Conservation (phyloP, 805 yeast genomes). For the Candida tibetensis region DNA sequence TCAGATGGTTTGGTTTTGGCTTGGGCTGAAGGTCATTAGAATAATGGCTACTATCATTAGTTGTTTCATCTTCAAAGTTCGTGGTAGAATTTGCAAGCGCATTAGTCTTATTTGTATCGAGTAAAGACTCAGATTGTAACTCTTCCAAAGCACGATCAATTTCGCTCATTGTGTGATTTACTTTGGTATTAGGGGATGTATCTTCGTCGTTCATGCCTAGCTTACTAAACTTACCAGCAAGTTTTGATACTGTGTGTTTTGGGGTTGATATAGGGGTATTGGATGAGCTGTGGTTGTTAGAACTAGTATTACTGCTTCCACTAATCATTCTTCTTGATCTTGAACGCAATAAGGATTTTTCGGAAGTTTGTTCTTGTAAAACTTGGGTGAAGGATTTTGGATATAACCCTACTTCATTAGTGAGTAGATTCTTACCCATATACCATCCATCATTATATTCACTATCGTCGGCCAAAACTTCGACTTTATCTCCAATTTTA, state of each 20-base stretch:
- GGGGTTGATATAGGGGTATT: conserved; percentile 1
- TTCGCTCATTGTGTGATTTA: conserved; percentile 59
- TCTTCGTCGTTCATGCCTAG: conserved; percentile 5
- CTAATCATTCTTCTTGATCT: conserved; percentile 51
- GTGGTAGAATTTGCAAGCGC: background rate
- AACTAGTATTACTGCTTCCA: conserved; percentile 7
- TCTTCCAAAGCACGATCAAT: conserved; percentile 73
- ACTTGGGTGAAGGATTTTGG: conserved; percentile 85
- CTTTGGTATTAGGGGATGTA: conserved; percentile 18
- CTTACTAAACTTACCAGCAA: conserved; percentile 9
- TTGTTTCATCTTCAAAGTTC: background rate
- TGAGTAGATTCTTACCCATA: conserved; percentile 74
- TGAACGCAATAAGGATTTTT: conserved; percentile 39
- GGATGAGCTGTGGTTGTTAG: background rate
- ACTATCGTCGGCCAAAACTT: conserved; percentile 86
- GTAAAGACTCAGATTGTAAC: conserved; percentile 34
- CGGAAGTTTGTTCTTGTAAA: conserved; percentile 15
- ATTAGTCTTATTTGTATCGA: conserved; percentile 2
- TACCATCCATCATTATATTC: conserved; percentile 98
- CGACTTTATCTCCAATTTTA: conserved; percentile 78
- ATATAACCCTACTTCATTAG: conserved; percentile 79
- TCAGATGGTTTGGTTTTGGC: conserved; percentile 3
- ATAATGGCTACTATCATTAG: background rate
- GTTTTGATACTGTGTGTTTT: conserved; percentile 4
- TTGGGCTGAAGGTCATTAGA: background rate